Percentiles rank a stretch among this genome's conserved stretches.
phyloP scores from a whole-genome alignment of 352 stramenopile genomes.

The Globisporangium carolinianum region DNA sequence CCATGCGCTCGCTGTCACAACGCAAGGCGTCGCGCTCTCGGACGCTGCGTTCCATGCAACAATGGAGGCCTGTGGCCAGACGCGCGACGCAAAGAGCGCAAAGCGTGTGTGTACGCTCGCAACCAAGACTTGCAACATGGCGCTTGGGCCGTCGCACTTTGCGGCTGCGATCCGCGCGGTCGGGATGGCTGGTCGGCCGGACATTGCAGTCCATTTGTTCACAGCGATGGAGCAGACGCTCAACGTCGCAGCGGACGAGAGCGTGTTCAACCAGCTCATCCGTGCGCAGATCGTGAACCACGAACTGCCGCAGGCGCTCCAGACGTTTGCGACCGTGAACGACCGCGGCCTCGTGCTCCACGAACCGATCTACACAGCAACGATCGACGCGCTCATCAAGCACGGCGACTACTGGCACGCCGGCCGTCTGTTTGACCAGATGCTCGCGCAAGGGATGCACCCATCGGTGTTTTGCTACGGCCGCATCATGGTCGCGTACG shows the following conservation, averaged over 20 bases:
- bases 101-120: conserved; percentile 46
- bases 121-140: conserved; percentile 14
- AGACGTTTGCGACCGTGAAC: conserved; percentile 57
- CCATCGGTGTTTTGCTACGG: conserved; percentile 71
- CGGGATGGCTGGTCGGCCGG: conserved; percentile 46
- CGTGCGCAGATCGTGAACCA: conserved; percentile 70
- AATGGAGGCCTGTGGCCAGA: conserved; percentile 67
- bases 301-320: conserved; percentile 57
- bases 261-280: conserved; percentile 68
- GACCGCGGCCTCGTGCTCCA: conserved; percentile 40
- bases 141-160: conserved; percentile 33
- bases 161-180: conserved; percentile 55
- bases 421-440: conserved; percentile 62
- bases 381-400: conserved; percentile 62
- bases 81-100: conserved; percentile 36
- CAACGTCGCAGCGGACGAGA: conserved; percentile 30
- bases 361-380: conserved; percentile 72
- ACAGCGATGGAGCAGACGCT: conserved; percentile 54
- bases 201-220: conserved; percentile 53
- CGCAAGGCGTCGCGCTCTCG: conserved; percentile 46
- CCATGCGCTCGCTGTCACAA: conserved; percentile 30
- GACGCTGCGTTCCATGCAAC: conserved; percentile 63
- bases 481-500: conserved; percentile 70
- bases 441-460: conserved; percentile 52
- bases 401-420: conserved; percentile 61